Evolutionary conservation across 352 stramenopile genomes (phyloP).

Genomic region (Globisporangium barbulae): DNA sequence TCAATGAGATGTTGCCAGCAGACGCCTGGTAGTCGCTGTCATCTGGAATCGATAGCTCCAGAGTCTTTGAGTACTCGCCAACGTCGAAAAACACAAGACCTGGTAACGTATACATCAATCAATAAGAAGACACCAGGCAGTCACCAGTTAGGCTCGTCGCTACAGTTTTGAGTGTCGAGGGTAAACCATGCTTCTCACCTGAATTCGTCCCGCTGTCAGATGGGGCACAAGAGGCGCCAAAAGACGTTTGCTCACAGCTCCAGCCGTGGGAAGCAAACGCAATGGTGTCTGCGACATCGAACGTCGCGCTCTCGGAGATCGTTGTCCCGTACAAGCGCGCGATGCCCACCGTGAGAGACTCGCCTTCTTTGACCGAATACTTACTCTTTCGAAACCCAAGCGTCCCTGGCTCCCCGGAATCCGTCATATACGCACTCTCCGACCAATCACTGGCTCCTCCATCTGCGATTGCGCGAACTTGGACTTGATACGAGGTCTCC

Average conservation of each 20-base stretch:
- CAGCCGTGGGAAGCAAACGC: not conserved
- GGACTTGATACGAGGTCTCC: slow-evolving; percentile 19
- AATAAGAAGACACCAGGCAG: not conserved
- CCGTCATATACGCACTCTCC: slow-evolving; percentile 21
- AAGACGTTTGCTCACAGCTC: not conserved
- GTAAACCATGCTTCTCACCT: slow-evolving; percentile 12
- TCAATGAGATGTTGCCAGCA: slow-evolving; percentile 25
- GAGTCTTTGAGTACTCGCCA: slow-evolving; percentile 26
- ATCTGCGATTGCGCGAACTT: slow-evolving; percentile 26
- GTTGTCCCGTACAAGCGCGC: slow-evolving; percentile 27
- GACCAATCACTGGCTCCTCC: slow-evolving; percentile 30
- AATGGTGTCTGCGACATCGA: slow-evolving; percentile 19
- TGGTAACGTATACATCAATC: not conserved
- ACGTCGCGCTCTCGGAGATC: slow-evolving; percentile 15
- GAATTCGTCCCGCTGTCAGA: slow-evolving; percentile 16
- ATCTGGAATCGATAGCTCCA: slow-evolving; percentile 29
- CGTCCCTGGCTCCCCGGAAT: slow-evolving; percentile 17
- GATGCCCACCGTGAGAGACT: slow-evolving; percentile 20
- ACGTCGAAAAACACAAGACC: slow-evolving; percentile 20
- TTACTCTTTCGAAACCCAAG: slow-evolving; percentile 18
- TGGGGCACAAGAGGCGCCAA: slow-evolving; percentile 16
- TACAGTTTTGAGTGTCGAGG: not conserved
- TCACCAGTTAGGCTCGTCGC: not conserved
- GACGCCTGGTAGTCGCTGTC: slow-evolving; percentile 22
- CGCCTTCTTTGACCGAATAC: slow-evolving; percentile 19